Percentiles rank a stretch among this genome's conserved stretches.
These are phyloP conservation scores for Anisodus tanguticus DNA, from an alignment of 257 asterid species.

Conservation along the genomic window DNA sequence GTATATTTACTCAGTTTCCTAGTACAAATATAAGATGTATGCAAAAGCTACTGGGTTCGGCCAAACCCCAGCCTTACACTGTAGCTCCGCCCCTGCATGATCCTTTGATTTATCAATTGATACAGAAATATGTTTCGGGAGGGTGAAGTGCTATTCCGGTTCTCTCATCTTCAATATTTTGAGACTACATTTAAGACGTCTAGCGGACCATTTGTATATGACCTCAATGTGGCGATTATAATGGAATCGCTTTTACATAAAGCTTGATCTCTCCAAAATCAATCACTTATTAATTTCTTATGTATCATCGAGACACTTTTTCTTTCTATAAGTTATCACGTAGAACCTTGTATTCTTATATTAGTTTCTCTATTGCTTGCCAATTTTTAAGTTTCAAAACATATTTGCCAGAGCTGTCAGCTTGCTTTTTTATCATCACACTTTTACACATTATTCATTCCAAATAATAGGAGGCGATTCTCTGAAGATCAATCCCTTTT, in stretches of 20 bases:
- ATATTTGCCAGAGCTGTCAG: no score
- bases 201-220: neutral
- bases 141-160: neutral
- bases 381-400: no score
- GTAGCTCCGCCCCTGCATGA: neutral
- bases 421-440: no score
- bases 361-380: no score
- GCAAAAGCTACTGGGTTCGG: no score
- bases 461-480: no score
- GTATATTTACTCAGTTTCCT: no score
- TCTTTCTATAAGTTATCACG: neutral
- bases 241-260: neutral
- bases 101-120: neutral
- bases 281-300: neutral
- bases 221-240: neutral
- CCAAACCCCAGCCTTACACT: no score
- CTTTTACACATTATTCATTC: no score
- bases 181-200: neutral
- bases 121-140: neutral
- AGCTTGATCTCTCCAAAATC: neutral
- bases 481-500: no score
- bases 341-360: neutral
- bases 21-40: no score
- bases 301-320: neutral
- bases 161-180: no score